Base-by-base conservation (phyloP, 345 rosid species). In the Erysimum cheiranthoides region DNA sequence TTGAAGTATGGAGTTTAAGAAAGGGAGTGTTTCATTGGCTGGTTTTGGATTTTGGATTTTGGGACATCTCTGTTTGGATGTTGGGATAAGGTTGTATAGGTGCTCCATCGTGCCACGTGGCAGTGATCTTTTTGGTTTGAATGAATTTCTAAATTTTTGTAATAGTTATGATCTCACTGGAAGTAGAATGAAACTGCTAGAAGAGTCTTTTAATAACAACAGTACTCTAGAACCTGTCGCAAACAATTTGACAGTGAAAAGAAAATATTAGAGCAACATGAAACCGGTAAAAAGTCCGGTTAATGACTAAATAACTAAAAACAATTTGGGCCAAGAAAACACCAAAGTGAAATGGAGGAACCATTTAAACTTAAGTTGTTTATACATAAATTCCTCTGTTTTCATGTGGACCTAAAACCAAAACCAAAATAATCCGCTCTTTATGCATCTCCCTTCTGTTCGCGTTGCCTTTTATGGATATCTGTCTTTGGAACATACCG, bases 71-170 rank as follows among this genome's bases (percentile, higher is more conserved):
- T 76, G 70, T 72, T 34, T 60, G 54, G 80, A 77, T 78, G 80
- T 25, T 11, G 73, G 71, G 98, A 91, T 93, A 88, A 89, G 92
- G 88, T 62, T 82, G 39, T 60, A 39, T 32, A 35, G 84, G 82
- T 59, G 72, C 49, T 79, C 58, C 49, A 62, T 84, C 77, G 38
- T 82, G 84, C 82, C 88, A 88, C 75, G 52, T 84, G 84, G 70
- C 73, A 16, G 6, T 38, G 10, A 36, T 11, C 46, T 5, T 60
- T 18, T 18, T 36, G 46, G 46, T 60, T 14, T 34, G 4, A 34
- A 34, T 30, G 61, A 57, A 10, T 42, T 61, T 64, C 11, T 28
- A 46, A 10, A 10, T 4, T 9, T 56, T 40, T 43, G 14, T 8
- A 38, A 38, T 5, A 17, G 8, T 14, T 36, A 36, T 50, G 12